Evolutionary conservation across 306 rosid species (phyloP).

Genomic region (Geum urbanum): DNA sequence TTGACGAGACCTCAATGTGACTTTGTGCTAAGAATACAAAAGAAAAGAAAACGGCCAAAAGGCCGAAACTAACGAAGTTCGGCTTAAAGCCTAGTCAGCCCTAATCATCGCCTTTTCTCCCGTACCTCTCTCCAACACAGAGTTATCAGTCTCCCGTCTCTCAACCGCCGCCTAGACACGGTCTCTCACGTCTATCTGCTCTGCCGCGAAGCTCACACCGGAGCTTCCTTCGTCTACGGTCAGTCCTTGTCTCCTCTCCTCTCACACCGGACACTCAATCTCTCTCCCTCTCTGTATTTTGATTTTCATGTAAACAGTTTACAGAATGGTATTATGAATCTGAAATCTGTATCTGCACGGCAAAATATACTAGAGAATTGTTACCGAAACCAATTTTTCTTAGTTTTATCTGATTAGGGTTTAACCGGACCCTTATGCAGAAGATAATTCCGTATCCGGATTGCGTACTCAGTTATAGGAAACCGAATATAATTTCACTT

Average conservation of each 20-base stretch:
- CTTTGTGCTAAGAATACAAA: background rate
- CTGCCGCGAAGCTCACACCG: background rate
- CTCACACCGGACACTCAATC: background rate
- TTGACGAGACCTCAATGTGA: too few relatives aligned
- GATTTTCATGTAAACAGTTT: background rate
- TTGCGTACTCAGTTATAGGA: background rate
- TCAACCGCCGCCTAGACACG: background rate
- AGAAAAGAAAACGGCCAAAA: background rate
- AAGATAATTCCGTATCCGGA: too few relatives aligned
- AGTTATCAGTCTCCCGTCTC: background rate
- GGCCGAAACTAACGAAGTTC: background rate
- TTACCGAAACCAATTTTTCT: background rate
- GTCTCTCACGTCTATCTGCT: background rate
- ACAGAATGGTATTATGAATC: background rate
- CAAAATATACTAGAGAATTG: background rate
- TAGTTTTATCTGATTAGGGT: background rate
- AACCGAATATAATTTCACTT: background rate
- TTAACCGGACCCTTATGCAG: background rate
- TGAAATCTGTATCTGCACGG: background rate
- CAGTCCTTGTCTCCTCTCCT: background rate
- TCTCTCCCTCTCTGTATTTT: background rate
- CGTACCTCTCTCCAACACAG: background rate
- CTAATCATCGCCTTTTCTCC: background rate
- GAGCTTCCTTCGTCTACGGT: background rate
- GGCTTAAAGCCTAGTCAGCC: conserved; percentile 6